A percentile compares a stretch with the other conserved stretches of the same genome.
These are phyloP conservation scores for Cladosporium sp. DNA, from an alignment of 2,329 filamentous ascomycete species.

Conservation along the genomic window DNA sequence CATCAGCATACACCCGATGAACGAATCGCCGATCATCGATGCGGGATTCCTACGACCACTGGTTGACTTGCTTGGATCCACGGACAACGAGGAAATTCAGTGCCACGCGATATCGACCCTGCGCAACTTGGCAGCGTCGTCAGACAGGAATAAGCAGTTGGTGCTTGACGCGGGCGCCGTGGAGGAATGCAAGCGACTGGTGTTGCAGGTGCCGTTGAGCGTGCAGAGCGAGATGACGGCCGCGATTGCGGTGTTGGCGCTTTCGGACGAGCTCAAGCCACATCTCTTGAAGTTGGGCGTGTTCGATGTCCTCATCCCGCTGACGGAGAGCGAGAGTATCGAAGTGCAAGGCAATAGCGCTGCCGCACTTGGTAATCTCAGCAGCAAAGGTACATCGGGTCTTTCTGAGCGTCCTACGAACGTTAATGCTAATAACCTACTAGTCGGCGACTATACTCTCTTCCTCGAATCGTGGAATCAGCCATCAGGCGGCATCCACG, in stretches of 20 bases:
- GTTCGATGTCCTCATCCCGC: conserved; percentile 91
- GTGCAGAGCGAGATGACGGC: conserved; percentile 99
- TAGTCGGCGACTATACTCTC: conserved; percentile 94
- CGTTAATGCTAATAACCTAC: conserved; percentile 22
- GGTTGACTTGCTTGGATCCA: conserved; percentile 89
- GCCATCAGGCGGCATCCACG: conserved; percentile 90
- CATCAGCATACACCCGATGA: conserved; percentile 95
- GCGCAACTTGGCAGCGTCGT: conserved; percentile 91
- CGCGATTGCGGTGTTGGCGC: conserved; percentile 91
- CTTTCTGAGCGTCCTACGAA: conserved; percentile 2
- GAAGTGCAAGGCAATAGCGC: conserved; percentile 99
- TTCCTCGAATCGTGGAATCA: conserved; percentile 93
- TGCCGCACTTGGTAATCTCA: conserved; percentile 89
- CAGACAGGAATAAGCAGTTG: conserved; percentile 96
- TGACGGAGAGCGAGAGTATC: conserved; percentile 93
- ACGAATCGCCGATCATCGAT: conserved; percentile 98
- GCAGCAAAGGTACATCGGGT: conserved; percentile 82
- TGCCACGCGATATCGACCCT: conserved; percentile 98
- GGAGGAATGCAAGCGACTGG: conserved; percentile 96
- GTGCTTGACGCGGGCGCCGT: conserved; percentile 95
- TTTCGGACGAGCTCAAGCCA: conserved; percentile 93
- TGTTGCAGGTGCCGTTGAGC: conserved; percentile 85
- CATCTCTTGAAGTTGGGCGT: conserved; percentile 88
- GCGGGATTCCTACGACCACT: conserved; percentile 91
- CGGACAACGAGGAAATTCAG: conserved; percentile 97